Conservation (phyloP, 257 asterid species). For the Pogostemon cablin region DNA sequence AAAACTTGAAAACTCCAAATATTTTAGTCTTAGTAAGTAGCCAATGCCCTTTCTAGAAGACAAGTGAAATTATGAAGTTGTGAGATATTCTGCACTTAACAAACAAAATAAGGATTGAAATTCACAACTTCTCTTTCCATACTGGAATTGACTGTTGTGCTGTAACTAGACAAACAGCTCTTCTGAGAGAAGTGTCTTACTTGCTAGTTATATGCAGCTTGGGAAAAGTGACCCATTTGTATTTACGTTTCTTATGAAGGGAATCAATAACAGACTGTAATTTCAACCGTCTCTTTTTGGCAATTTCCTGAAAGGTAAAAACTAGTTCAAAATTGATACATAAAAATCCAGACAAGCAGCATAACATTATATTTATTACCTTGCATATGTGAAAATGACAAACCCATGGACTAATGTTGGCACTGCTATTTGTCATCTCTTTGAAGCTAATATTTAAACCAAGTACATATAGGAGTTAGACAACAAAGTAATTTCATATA, state of each 20-base stretch:
- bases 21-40: not conserved
- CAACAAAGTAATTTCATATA: constrained; percentile 23
- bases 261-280: constrained; percentile 59
- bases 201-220: constrained; percentile 51
- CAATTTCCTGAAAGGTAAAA: constrained; percentile 62
- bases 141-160: constrained; percentile 11
- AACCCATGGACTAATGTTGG: constrained; percentile 60
- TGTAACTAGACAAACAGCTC: constrained; percentile 21
- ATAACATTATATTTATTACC: constrained; percentile 49
- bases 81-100: constrained; percentile 15
- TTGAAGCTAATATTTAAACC: constrained; percentile 48
- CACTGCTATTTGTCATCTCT: constrained; percentile 37
- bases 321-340: constrained; percentile 26
- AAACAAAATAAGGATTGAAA: constrained; percentile 15
- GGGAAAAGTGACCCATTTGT: constrained; percentile 51
- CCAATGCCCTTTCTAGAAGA: not conserved
- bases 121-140: constrained; percentile 15
- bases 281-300: constrained; percentile 54
- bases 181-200: constrained; percentile 50
- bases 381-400: constrained; percentile 77
- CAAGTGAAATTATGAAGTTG: constrained; percentile 2
- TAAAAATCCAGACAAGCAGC: constrained; percentile 1
- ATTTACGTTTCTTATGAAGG: constrained; percentile 51
- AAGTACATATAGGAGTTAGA: constrained; percentile 33
- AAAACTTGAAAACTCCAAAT: not conserved